A percentile compares a stretch with the other conserved stretches of the same genome.
Evolutionary conservation across 768 basidiomycete species (phyloP).

Genomic region (Rhodotorula kratochvilovae): DNA sequence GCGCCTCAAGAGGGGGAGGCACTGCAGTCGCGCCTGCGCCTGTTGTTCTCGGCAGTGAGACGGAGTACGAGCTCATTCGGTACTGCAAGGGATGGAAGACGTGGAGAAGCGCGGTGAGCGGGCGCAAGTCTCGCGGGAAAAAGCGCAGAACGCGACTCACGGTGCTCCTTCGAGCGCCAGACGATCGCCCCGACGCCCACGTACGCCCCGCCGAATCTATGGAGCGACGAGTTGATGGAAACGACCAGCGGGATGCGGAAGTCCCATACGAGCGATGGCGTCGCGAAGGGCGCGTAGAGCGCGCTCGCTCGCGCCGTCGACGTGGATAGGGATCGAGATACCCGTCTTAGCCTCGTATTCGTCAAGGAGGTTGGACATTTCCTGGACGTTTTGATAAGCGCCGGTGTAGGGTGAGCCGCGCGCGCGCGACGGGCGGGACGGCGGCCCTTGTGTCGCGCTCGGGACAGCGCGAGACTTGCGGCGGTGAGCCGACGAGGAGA

Average conservation of each 20-base stretch:
- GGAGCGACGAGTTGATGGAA: conserved; percentile 10
- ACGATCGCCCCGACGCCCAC: conserved; percentile 60
- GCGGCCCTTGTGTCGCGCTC: too few species aligned
- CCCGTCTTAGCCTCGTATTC: conserved; percentile 54
- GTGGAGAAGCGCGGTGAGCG: neutral
- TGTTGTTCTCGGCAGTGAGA: too few species aligned
- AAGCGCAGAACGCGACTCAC: neutral
- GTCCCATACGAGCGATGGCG: conserved; percentile 45
- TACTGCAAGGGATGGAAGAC: conserved; percentile 46
- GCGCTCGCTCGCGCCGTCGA: conserved; percentile 61
- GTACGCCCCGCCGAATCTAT: conserved; percentile 20
- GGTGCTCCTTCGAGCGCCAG: conserved; percentile 56
- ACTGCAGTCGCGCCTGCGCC: too few species aligned
- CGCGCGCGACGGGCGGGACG: too few species aligned
- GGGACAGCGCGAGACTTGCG: too few species aligned
- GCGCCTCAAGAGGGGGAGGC: too few species aligned
- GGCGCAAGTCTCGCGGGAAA: neutral
- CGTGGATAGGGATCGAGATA: conserved; percentile 56
- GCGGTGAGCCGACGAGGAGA: too few species aligned
- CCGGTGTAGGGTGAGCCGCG: conserved; percentile 55
- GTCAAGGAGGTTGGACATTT: conserved; percentile 69
- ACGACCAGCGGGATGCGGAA: conserved; percentile 45
- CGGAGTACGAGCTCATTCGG: conserved; percentile 70
- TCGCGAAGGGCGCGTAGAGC: conserved; percentile 61
- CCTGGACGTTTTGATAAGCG: conserved; percentile 74